A percentile compares a stretch with the other conserved stretches of the same genome.
Conservation (phyloP, 2,329 filamentous ascomycete species). For the Colletotrichum sp. region DNA sequence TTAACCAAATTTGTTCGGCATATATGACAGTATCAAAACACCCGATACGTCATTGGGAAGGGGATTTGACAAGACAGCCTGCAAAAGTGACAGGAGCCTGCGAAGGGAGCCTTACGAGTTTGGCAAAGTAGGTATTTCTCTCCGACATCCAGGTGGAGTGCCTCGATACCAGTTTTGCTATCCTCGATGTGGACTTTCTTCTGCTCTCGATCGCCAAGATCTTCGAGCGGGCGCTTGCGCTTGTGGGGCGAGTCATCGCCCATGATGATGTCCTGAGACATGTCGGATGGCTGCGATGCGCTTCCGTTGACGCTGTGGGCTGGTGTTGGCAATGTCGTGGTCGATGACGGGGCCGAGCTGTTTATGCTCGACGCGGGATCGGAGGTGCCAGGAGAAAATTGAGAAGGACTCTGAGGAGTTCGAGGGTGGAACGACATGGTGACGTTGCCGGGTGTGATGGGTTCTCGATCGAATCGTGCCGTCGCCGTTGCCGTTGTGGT, state of each 20-base stretch:
- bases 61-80: conserved; percentile 9
- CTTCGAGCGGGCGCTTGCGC: conserved; percentile 65
- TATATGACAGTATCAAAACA: conserved; percentile 26
- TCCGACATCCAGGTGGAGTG: conserved; percentile 70
- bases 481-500: conserved; percentile 33
- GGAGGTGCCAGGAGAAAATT: conserved; percentile 61
- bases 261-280: conserved; percentile 46
- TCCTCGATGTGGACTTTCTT: conserved; percentile 70
- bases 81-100: conserved; percentile 22
- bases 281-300: conserved; percentile 47
- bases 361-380: conserved; percentile 56
- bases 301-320: conserved; percentile 68
- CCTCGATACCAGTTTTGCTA: conserved; percentile 65
- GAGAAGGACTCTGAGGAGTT: conserved; percentile 71
- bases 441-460: conserved; percentile 36
- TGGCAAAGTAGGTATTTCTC: conserved; percentile 71
- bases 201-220: conserved; percentile 58
- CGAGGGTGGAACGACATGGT: conserved; percentile 72
- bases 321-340: conserved; percentile 64
- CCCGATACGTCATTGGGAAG: neutral
- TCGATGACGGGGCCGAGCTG: conserved; percentile 55
- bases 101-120: conserved; percentile 68
- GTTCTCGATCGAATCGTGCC: conserved; percentile 6
- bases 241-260: conserved; percentile 62
- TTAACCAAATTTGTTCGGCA: conserved; percentile 45